Conservation (phyloP, 192 early-diverging fungal species). For the Radiomyces spectabilis region DNA sequence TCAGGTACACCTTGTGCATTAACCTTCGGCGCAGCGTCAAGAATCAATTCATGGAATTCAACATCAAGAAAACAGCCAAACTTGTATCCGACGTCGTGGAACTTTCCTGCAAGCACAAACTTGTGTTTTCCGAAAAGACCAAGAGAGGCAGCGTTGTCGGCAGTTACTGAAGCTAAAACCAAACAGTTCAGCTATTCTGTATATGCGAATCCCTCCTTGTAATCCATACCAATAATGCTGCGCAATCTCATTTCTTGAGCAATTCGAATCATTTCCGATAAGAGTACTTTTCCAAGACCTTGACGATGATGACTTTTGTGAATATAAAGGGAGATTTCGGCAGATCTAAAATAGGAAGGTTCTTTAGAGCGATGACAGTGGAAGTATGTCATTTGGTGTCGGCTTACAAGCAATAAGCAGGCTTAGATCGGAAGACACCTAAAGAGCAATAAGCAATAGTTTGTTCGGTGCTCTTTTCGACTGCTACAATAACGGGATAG, state of each 20-base stretch:
- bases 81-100: constrained; percentile 48
- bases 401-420: constrained; percentile 10
- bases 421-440: constrained; percentile 12
- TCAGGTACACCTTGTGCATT: neutral
- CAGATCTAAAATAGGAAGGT: constrained; percentile 21
- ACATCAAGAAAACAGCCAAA: constrained; percentile 47
- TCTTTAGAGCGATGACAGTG: neutral
- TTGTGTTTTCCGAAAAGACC: constrained; percentile 29
- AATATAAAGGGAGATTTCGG: constrained; percentile 46
- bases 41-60: constrained; percentile 35
- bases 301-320: constrained; percentile 34
- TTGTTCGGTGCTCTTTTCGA: constrained; percentile 13
- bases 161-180: too few relatives aligned
- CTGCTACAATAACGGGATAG: constrained; percentile 40
- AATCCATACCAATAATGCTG: constrained; percentile 45
- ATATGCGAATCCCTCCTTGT: too few relatives aligned
- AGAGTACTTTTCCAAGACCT: constrained; percentile 32
- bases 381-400: neutral
- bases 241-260: constrained; percentile 32
- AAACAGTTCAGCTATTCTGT: too few relatives aligned
- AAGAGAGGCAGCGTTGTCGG: constrained; percentile 32
- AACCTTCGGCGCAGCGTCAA: constrained; percentile 1
- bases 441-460: constrained; percentile 14
- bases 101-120: constrained; percentile 38
- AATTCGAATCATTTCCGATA: constrained; percentile 30